Evolutionary conservation across 805 yeast genomes (phyloP), one percentile per base, ranked within the genome.

Genomic region (Dipodascus albidus): DNA sequence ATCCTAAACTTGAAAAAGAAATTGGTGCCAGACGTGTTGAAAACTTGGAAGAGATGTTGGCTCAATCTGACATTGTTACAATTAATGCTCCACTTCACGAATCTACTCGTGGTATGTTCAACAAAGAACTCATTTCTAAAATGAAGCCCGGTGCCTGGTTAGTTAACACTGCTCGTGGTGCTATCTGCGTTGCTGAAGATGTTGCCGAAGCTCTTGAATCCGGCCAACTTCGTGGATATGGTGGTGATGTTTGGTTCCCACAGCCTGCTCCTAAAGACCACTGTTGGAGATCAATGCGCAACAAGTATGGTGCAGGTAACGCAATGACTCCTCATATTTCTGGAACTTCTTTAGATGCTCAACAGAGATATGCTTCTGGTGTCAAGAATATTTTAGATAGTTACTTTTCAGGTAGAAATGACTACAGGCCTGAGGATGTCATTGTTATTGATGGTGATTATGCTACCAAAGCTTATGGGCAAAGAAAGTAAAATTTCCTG

Each of bases 191-290:
- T 54, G 83, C 79, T 50, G 75, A 83, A 63, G 93, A 82, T 60
- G 85, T 85, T 58, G 89, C 87, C 0, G 89, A 74, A 14, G 91
- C 91, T 0, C 77, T 85, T 42, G 64, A 73, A 53, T 70, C 79
- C 41, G 93, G 93, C 50, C 82, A 82, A 60, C 66, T 85, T 50
- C 74, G 83, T 62, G 91, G 90, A 52, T 85, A 85, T 65, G 93
- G 90, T 62, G 93, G 91, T 60, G 93, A 85, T 68, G 93, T 85
- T 20, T 85, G 91, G 88, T 77, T 63, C 72, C 83, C 83, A n/a
- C 95, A 85, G 69, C 95, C 95, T 47, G 86, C 91, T 23, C 88
- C 89, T 58, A 70, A 72, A 53, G 76, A 75, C 66, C 89, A 84
- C 64, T 89, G 89, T 59, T 85, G 93, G 93, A 76, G 88, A 74